These are phyloP conservation scores for Letharia lupina DNA, from an alignment of 495 filamentous ascomycete species.

Conservation along the genomic window DNA sequence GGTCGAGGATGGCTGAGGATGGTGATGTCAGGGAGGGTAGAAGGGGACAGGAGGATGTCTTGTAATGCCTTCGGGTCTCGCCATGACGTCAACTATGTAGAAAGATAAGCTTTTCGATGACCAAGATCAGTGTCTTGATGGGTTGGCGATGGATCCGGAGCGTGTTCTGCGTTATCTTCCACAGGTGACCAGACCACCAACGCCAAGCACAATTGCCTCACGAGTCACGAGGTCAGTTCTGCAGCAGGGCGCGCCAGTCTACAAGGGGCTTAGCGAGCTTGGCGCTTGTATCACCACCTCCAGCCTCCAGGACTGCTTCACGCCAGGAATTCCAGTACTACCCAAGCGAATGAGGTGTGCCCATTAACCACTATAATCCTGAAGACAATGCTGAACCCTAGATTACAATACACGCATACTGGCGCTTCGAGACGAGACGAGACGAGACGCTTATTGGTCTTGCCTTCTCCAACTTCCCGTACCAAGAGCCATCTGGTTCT, in stretches of 20 bases:
- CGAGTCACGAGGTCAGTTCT: too few relatives aligned
- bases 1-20: background rate
- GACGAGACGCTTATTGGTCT: background rate
- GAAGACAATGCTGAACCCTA: background rate
- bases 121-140: background rate
- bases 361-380: background rate
- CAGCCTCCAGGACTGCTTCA: too few relatives aligned
- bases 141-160: background rate
- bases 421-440: background rate
- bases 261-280: background rate
- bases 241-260: too few relatives aligned
- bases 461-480: background rate
- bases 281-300: background rate
- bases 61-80: background rate
- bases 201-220: too few relatives aligned
- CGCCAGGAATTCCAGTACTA: too few relatives aligned
- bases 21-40: slow-evolving; percentile 1
- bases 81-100: slow-evolving; percentile 12
- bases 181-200: background rate
- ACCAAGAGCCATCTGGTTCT: background rate
- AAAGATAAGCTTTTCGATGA: background rate
- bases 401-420: background rate
- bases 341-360: too few relatives aligned
- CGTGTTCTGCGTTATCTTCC: background rate
- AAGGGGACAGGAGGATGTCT: background rate